Evolutionary conservation across 2,329 filamentous ascomycete species (phyloP).

Genomic region (Ceratocystiopsis sp.): DNA sequence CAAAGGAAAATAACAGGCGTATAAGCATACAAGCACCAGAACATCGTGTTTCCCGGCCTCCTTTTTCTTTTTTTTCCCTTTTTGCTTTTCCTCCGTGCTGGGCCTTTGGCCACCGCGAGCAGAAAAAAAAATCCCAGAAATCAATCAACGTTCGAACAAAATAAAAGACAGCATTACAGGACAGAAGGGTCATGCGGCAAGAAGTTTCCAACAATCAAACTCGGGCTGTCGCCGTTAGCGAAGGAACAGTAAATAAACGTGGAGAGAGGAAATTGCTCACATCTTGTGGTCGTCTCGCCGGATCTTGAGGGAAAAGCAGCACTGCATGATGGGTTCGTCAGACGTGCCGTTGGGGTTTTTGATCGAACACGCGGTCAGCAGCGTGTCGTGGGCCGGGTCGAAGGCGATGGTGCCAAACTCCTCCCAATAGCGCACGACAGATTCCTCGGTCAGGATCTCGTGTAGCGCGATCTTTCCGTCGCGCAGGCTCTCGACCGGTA

Average conservation of each 20-base stretch:
- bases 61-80: no score
- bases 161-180: not conserved
- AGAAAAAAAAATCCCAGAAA: no score
- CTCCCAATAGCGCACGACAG: slow-evolving; percentile 94
- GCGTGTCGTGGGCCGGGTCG: slow-evolving; percentile 81
- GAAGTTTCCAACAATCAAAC: slow-evolving; percentile 92
- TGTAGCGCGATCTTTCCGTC: slow-evolving; percentile 92
- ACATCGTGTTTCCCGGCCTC: no score
- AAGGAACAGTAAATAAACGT: slow-evolving; percentile 15
- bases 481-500: slow-evolving; percentile 76
- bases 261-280: slow-evolving; percentile 35
- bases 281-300: slow-evolving; percentile 89
- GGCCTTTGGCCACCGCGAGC: no score
- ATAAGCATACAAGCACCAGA: no score
- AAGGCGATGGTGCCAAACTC: slow-evolving; percentile 98
- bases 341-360: slow-evolving; percentile 62
- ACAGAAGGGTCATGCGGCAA: slow-evolving; percentile 56
- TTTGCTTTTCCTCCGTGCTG: no score
- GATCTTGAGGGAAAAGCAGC: slow-evolving; percentile 96
- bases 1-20: no score
- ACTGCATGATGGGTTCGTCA: slow-evolving; percentile 61
- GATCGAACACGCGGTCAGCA: slow-evolving; percentile 81
- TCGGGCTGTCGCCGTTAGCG: slow-evolving; percentile 42
- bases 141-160: no score
- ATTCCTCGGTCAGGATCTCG: slow-evolving; percentile 89